phyloP scores from a whole-genome alignment of 345 rosid species.

The Euphorbia peplus region DNA sequence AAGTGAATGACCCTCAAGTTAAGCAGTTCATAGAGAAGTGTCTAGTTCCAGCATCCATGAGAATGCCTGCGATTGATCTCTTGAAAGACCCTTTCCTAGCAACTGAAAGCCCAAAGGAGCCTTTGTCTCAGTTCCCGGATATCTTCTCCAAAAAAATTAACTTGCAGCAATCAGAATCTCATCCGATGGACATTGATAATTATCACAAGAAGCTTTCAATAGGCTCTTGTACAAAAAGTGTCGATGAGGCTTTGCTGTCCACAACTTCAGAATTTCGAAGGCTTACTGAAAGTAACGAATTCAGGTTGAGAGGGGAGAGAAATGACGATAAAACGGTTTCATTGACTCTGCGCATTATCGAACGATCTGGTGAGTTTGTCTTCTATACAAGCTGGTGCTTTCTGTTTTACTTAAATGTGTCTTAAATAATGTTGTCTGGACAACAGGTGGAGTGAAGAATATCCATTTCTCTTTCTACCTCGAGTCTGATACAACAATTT shows the following conservation, averaged over 20 bases:
- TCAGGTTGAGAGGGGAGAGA: slow-evolving; percentile 51
- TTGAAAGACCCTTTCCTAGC: slow-evolving; percentile 64
- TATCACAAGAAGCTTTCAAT: slow-evolving; percentile 41
- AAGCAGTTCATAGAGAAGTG: slow-evolving; percentile 85
- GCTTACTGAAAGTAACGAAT: slow-evolving; percentile 46
- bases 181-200: slow-evolving; percentile 60
- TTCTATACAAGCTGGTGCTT: not conserved
- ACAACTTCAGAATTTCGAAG: slow-evolving; percentile 47
- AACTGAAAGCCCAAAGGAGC: slow-evolving; percentile 35
- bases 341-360: slow-evolving; percentile 61
- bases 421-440: slow-evolving; percentile 2
- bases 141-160: slow-evolving; percentile 4
- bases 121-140: slow-evolving; percentile 33
- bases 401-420: not conserved
- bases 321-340: slow-evolving; percentile 43
- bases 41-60: slow-evolving; percentile 67
- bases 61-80: slow-evolving; percentile 79
- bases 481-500: slow-evolving; percentile 64
- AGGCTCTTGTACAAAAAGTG: slow-evolving; percentile 42
- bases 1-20: slow-evolving; percentile 64
- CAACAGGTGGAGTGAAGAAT: slow-evolving; percentile 59
- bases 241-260: slow-evolving; percentile 32
- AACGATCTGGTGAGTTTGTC: slow-evolving; percentile 42
- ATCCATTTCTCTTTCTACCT: slow-evolving; percentile 69
- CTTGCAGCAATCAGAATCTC: slow-evolving; percentile 52